Evolutionary conservation across 169 alveolate species (phyloP), one percentile per base, ranked within the genome.

Genomic region (Theileria annulata): DNA sequence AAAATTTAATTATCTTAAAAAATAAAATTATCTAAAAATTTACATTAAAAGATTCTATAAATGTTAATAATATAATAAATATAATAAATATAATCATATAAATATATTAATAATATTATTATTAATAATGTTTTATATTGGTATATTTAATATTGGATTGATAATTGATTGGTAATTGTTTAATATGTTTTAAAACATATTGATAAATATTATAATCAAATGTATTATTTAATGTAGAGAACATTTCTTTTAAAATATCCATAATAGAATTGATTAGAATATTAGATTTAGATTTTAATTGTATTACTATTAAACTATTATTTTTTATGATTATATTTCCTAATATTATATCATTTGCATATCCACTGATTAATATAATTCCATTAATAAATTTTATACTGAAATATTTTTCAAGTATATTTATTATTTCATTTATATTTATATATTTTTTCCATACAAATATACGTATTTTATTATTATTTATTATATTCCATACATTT

Each of bases 91-190:
- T n/a, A n/a, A n/a, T n/a, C n/a, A n/a, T n/a, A 42, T 10, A 42
- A 12, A 42, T 42, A 17, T 3, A 42, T 42, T 10, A 42, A 42
- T 42, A 17, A 42, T 12, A 12, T 10, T 48, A 56, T 28, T 56
- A 28, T 76, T 12, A 68, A 27, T 37, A 76, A 9, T 12, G 75
- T 76, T 3, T 75, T 23, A 23, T 66, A 69, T 27, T 25, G 35
- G 54, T 37, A 17, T 31, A 76, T 19, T 33, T 23, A 0, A 76
- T 64, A 72, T 77, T 67, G 77, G 60, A 77, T 27, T 69, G 78
- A 12, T 68, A 54, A 4, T 54, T 56, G 56, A 31, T 25, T 23
- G 70, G 49, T 28, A 67, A 54, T 23, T 62, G 31, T 49, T 56
- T 49, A 60, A 77, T 48, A 2, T 71, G 68, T 19, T 77, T 69